Evolutionary conservation across 257 asterid species (phyloP).

Genomic region (Ligustrum vulgare): DNA sequence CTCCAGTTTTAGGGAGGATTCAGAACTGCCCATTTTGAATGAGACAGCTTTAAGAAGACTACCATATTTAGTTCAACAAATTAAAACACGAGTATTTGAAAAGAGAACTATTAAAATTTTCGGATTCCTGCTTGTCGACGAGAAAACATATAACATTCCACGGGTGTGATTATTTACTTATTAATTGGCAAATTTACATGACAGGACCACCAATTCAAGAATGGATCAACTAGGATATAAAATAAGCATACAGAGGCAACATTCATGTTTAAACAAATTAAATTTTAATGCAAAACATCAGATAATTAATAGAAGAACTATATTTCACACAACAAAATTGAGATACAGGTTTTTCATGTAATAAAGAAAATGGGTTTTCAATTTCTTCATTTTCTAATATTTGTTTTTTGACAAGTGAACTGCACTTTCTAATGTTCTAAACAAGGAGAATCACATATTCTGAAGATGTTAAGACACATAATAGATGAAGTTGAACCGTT

Average conservation of each 20-base stretch:
- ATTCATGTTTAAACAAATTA: background rate
- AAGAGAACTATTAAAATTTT: background rate
- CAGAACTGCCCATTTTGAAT: background rate
- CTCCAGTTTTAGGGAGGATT: conserved; percentile 16
- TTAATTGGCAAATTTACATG: background rate
- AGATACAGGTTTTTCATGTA: background rate
- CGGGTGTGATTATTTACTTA: background rate
- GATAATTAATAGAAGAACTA: background rate
- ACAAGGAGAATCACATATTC: background rate
- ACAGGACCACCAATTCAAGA: background rate
- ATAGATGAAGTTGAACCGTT: background rate
- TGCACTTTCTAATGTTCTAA: background rate
- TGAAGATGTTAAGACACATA: background rate
- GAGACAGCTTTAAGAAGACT: conserved; percentile 9
- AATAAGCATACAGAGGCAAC: background rate
- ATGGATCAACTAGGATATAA: background rate
- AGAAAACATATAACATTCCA: background rate
- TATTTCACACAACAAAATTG: background rate
- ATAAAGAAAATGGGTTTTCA: background rate
- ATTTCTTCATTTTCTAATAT: background rate
- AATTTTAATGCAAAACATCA: background rate
- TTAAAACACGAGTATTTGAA: conserved; percentile 9
- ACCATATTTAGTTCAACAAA: conserved; percentile 3
- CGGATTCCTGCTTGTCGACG: background rate
- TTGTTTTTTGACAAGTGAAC: background rate